Percentiles rank a stretch among this genome's conserved stretches.
phyloP scores from a whole-genome alignment of 1,139 yeast species.

The Scheffersomyces cryptocercus region DNA sequence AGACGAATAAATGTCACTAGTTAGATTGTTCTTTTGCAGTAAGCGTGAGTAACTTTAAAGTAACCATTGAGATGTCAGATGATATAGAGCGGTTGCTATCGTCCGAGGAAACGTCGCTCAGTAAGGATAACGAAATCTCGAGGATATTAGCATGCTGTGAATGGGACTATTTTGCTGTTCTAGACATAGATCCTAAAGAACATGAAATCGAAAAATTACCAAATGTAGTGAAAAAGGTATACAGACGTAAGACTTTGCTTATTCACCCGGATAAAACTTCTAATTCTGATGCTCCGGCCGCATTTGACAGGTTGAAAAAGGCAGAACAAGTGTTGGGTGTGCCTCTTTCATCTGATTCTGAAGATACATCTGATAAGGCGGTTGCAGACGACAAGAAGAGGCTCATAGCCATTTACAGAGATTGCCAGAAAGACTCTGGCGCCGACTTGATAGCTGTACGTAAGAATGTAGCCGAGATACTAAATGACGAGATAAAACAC shows the following conservation, averaged over 20 bases:
- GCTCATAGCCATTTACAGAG: constrained; percentile 36
- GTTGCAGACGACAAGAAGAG: constrained; percentile 44
- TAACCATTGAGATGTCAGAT: too few relatives aligned
- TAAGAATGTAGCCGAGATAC: constrained; percentile 33
- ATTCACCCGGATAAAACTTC: constrained; percentile 71
- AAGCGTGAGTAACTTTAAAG: too few relatives aligned
- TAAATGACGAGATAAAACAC: constrained; percentile 35
- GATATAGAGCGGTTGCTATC: constrained; percentile 35
- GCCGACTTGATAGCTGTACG: constrained; percentile 21
- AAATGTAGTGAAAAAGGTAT: constrained; percentile 42
- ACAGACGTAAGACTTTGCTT: constrained; percentile 59
- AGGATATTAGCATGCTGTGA: constrained; percentile 50
- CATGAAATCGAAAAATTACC: constrained; percentile 27
- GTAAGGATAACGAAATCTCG: constrained; percentile 54
- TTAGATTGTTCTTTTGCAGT: too few relatives aligned
- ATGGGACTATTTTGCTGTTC: constrained; percentile 56
- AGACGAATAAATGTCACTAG: too few relatives aligned
- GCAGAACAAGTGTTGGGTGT: constrained; percentile 30
- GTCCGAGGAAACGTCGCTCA: constrained; percentile 36
- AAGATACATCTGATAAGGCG: background rate
- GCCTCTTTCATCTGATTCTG: background rate
- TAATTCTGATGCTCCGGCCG: constrained; percentile 58
- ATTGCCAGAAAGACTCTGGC: constrained; percentile 34
- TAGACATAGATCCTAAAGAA: constrained; percentile 49
- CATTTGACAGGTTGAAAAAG: constrained; percentile 56